Conservation (phyloP, 176 grass and related monocot genomes). For the Olyra latifolia region DNA sequence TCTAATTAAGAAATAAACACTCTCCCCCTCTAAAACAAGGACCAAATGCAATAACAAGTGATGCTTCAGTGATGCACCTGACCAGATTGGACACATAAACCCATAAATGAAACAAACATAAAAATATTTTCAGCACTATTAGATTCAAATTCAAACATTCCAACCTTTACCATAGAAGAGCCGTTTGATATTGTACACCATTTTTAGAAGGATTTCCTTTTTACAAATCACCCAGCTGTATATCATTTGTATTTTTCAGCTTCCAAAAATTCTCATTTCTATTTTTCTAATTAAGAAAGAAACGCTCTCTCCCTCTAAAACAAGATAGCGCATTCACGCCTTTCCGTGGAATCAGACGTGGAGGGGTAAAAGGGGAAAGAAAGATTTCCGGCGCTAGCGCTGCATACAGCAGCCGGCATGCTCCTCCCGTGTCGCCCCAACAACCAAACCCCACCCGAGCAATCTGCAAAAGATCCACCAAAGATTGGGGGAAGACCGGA, state of each 20-base stretch:
- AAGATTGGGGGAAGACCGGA: background rate
- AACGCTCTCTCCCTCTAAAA: background rate
- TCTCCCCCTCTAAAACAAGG: too few relatives aligned
- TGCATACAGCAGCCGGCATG: background rate
- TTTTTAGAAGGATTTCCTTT: background rate
- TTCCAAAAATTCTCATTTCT: background rate
- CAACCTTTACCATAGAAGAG: too few relatives aligned
- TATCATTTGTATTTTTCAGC: background rate
- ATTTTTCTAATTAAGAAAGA: background rate
- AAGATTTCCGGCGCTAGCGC: background rate
- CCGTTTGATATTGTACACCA: background rate
- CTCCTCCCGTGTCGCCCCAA: background rate
- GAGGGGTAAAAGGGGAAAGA: background rate
- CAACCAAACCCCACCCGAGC: background rate
- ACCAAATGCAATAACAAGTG: too few relatives aligned
- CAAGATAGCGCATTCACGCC: background rate
- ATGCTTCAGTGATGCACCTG: too few relatives aligned
- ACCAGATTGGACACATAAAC: too few relatives aligned
- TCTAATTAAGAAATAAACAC: too few relatives aligned
- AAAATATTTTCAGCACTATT: too few relatives aligned
- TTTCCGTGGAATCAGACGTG: background rate
- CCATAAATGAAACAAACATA: too few relatives aligned
- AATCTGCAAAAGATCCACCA: constrained; percentile 32
- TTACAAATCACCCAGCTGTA: background rate
- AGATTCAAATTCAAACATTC: too few relatives aligned